Evolutionary conservation across 2,329 filamentous ascomycete species (phyloP).

Genomic region (Fusarium sublunatum): DNA sequence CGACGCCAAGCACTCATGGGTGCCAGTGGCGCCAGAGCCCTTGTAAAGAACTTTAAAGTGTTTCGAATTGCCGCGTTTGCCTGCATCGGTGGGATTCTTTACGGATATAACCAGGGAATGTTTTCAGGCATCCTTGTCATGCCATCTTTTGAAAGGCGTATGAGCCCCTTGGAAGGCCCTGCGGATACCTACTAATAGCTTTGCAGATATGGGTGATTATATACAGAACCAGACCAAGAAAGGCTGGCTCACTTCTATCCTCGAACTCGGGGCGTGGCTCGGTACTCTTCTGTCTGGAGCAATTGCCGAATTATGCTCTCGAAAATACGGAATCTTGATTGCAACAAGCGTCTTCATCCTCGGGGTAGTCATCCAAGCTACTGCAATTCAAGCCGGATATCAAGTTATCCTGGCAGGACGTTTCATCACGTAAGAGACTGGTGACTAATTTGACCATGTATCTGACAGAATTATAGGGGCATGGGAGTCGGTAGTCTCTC

Average conservation of each 20-base stretch:
- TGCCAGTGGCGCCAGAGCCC: constrained; percentile 60
- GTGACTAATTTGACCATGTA: too few relatives aligned
- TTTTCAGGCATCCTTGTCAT: constrained; percentile 71
- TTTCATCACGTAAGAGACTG: constrained; percentile 68
- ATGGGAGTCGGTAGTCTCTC: constrained; percentile 76
- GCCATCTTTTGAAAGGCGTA: constrained; percentile 63
- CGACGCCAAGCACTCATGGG: constrained; percentile 66
- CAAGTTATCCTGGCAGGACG: constrained; percentile 75
- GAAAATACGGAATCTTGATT: constrained; percentile 76
- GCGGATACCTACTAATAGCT: constrained; percentile 2
- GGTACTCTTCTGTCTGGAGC: constrained; percentile 77
- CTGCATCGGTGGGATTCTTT: constrained; percentile 70
- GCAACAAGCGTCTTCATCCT: constrained; percentile 75
- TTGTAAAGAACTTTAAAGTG: constrained; percentile 70
- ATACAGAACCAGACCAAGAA: constrained; percentile 64
- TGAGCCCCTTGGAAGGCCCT: constrained; percentile 34
- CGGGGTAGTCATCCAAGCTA: constrained; percentile 76
- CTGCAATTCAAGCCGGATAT: constrained; percentile 66
- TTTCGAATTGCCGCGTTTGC: constrained; percentile 71
- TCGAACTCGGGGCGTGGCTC: constrained; percentile 83
- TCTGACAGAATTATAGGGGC: constrained; percentile 52
- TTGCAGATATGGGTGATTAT: constrained; percentile 66
- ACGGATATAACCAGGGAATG: constrained; percentile 79
- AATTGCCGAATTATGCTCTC: constrained; percentile 74
- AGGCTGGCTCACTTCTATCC: constrained; percentile 72